Conservation (phyloP, 2,329 filamentous ascomycete species). For the Cercospora canescens region DNA sequence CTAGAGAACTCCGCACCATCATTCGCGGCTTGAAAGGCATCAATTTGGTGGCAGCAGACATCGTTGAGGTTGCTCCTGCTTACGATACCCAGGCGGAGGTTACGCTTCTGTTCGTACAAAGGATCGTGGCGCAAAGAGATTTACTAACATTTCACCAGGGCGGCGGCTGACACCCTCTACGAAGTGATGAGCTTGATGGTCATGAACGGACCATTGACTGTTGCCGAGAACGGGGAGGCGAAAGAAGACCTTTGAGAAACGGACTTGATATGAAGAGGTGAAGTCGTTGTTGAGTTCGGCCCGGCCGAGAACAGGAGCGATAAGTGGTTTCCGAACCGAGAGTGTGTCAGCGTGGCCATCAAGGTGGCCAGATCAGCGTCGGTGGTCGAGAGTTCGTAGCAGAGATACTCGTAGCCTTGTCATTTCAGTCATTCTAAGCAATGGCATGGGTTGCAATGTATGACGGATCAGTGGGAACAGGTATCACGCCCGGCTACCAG, state of each 20-base stretch:
- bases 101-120: slow-evolving; percentile 60
- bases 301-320: background rate
- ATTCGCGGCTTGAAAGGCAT: slow-evolving; percentile 67
- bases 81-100: slow-evolving; percentile 80
- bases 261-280: background rate
- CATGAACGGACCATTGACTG: slow-evolving; percentile 69
- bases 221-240: slow-evolving; percentile 33
- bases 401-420: background rate
- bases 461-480: background rate
- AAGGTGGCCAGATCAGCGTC: background rate
- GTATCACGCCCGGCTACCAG: background rate
- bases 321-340: background rate
- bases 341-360: background rate
- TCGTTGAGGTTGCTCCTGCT: slow-evolving; percentile 87
- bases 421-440: background rate
- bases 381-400: background rate
- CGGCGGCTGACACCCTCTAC: slow-evolving; percentile 80
- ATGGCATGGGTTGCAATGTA: background rate
- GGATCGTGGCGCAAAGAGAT: background rate
- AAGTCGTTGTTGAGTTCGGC: background rate
- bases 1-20: slow-evolving; percentile 70
- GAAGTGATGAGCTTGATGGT: slow-evolving; percentile 79
- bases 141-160: slow-evolving; percentile 46
- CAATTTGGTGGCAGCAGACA: slow-evolving; percentile 77
- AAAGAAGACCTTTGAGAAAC: slow-evolving; percentile 25